Evolutionary conservation across 2,329 filamentous ascomycete genomes (phyloP), one percentile per base, ranked within the genome.

Genomic region (Didymella exigua): DNA sequence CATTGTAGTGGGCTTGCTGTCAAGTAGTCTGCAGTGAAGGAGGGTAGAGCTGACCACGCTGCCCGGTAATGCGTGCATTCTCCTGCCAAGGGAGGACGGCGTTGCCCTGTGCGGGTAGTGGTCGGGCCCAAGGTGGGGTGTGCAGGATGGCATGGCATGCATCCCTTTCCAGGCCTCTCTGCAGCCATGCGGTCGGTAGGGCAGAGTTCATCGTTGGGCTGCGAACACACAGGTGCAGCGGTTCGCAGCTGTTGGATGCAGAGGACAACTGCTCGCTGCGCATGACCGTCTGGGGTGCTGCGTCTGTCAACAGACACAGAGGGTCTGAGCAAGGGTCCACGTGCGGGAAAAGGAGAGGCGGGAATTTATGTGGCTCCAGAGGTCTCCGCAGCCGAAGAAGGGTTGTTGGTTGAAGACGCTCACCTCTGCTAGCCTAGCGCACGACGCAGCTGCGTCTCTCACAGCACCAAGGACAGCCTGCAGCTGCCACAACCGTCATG

Each of bases 71-170:
- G 33, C 29, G 21, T 49, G 31, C 43, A 45, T 45, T 34, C 34
- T 49, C 44, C 56, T 66, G 65, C 61, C 62, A 40, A 61, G 67
- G 50, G 57, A 51, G 61, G 61, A 43, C 52, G 36, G 58, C 43
- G 44, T 59, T 57, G 63, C 27, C 52, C 59, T 48, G 42, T 54
- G 45, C 45, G 45, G 60, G 56, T 38, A 49, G 55, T 60, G 61
- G 54, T 48, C 37, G 44, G 38, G 54, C 44, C 47, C 46, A 47
- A 55, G 61, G 70, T 65, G 62, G 65, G 63, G 64, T 65, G 59
- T 61, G 63, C 56, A 60, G 60, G 19, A 21, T 46, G 46, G 40
- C 45, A 56, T 51, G 60, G 55, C 61, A 66, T 64, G 65, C 61
- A 60, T 59, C 47, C 52, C 58, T 60, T 62, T 59, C 49, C 49